Conservation (phyloP, 73 alveolate genomes). For the Effrenium voratum region DNA sequence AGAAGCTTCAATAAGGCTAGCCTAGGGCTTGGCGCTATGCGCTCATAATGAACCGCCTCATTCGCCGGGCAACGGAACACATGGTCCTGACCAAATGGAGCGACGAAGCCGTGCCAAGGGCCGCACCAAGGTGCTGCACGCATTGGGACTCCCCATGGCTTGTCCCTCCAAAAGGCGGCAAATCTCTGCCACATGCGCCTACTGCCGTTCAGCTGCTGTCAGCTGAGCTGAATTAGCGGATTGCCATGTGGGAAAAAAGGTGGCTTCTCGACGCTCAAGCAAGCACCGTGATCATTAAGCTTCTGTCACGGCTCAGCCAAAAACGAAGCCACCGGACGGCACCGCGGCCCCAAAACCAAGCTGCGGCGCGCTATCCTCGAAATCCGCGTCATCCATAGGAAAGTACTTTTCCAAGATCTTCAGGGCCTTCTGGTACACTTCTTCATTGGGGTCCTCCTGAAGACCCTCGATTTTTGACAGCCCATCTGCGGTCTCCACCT, state of each 20-base stretch:
- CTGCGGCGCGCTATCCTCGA: constrained; percentile 4
- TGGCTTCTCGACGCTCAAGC: background rate
- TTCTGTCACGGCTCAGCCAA: background rate
- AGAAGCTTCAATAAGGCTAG: background rate
- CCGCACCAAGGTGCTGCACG: background rate
- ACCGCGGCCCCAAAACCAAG: constrained; percentile 48
- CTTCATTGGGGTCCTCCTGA: constrained; percentile 93
- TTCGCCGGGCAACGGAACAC: background rate
- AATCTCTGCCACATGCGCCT: background rate
- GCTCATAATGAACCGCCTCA: background rate
- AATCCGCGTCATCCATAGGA: constrained; percentile 55
- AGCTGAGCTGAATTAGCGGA: background rate
- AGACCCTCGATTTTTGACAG: constrained; percentile 55
- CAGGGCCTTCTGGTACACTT: constrained; percentile 83
- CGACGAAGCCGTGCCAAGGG: background rate
- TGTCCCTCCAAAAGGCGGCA: background rate
- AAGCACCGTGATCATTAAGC: background rate
- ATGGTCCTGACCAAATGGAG: background rate
- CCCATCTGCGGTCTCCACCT: constrained; percentile 68
- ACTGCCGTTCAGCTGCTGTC: background rate
- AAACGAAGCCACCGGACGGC: constrained; percentile 6
- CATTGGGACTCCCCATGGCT: background rate
- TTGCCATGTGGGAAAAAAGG: background rate
- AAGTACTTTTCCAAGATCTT: constrained; percentile 76
- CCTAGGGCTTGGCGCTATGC: background rate